Evolutionary conservation across 164 flowering plant genomes (phyloP).

Genomic region (Vitis labrusca): DNA sequence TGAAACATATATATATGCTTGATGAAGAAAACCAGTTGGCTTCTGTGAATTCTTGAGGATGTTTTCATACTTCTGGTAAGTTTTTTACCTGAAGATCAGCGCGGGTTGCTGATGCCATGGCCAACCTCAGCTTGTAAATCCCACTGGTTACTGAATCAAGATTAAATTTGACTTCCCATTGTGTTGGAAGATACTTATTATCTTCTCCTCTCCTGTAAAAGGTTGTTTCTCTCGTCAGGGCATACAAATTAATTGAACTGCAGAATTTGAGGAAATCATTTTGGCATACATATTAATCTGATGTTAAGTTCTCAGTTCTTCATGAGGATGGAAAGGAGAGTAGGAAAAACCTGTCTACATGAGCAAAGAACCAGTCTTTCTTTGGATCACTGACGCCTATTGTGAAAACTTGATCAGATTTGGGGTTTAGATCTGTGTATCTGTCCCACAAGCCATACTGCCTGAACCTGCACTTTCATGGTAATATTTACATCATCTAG

Average conservation of each 20-base stretch:
- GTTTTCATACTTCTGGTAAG: too few species aligned
- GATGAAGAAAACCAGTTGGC: too few species aligned
- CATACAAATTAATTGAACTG: not conserved
- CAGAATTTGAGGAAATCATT: not conserved
- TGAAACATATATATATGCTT: too few species aligned
- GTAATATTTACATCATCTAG: not conserved
- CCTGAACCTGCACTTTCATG: slow-evolving; percentile 36
- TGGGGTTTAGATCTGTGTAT: slow-evolving; percentile 51
- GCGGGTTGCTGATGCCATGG: slow-evolving; percentile 48
- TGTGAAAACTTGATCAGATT: slow-evolving; percentile 44
- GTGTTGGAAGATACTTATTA: slow-evolving; percentile 35
- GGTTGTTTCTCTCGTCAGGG: not conserved
- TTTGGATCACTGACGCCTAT: slow-evolving; percentile 46
- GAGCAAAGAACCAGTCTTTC: slow-evolving; percentile 67
- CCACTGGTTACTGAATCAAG: slow-evolving; percentile 32
- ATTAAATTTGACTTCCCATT: slow-evolving; percentile 50
- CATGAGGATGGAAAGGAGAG: not conserved
- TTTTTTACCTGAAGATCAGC: slow-evolving; percentile 39
- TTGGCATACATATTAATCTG: too few species aligned
- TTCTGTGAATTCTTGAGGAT: too few species aligned
- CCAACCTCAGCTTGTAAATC: slow-evolving; percentile 44
- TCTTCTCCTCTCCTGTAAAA: slow-evolving; percentile 32
- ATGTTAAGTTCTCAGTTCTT: too few species aligned
- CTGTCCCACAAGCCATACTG: slow-evolving; percentile 70
- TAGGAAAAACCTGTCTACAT: slow-evolving; percentile 43